phyloP scores from a whole-genome alignment of 2,329 filamentous ascomycete species.

The Paecilomyces sp. region DNA sequence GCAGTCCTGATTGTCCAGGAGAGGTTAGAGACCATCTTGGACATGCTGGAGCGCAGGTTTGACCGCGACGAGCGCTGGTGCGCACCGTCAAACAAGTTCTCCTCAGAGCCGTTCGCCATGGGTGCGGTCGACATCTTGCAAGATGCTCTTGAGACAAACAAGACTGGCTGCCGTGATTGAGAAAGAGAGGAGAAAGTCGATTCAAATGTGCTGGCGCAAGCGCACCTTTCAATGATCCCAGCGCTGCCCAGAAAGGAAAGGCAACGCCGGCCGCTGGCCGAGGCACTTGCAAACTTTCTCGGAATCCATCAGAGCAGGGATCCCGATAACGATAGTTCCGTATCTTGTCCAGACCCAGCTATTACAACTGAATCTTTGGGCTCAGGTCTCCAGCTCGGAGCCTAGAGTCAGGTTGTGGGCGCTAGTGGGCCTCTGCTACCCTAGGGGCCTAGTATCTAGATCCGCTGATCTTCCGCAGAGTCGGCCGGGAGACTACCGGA shows the following conservation, averaged over 20 bases:
- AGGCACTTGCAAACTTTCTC: background rate
- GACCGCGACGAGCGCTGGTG: constrained; percentile 1
- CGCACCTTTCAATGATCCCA: background rate
- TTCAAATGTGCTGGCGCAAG: background rate
- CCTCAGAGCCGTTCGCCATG: background rate
- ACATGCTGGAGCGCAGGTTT: constrained; percentile 1
- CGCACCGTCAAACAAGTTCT: background rate
- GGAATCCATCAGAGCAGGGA: background rate
- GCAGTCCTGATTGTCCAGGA: constrained; percentile 4
- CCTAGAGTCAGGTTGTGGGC: background rate
- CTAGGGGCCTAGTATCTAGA: background rate
- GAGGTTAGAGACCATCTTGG: constrained; percentile 4
- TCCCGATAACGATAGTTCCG: background rate
- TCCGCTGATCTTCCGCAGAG: background rate
- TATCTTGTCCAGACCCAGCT: background rate
- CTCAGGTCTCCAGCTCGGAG: background rate
- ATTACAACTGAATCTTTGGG: background rate
- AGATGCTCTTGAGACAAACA: background rate
- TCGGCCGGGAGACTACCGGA: background rate
- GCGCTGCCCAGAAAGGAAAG: background rate
- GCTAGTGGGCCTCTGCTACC: background rate
- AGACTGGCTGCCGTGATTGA: background rate
- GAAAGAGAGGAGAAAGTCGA: background rate
- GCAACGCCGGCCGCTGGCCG: background rate
- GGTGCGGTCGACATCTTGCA: background rate